Base-by-base conservation (phyloP, 192 early-diverging fungal genomes). In the Coemansia sp. region DNA sequence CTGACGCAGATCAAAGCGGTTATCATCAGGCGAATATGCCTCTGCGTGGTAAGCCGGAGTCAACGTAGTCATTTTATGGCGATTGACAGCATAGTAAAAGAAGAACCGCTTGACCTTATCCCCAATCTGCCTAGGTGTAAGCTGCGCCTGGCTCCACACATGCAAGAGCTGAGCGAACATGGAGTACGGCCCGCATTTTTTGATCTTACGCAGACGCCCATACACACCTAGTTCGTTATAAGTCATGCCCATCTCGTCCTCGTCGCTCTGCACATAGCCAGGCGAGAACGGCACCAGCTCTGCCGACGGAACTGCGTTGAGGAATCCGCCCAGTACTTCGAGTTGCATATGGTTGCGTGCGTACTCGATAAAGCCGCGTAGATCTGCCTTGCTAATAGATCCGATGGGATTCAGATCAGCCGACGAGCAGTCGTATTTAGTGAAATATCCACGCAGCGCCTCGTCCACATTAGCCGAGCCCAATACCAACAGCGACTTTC, bases 391-490 rank as follows among this genome's bases (percentile, higher is more conserved):
- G 77, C 90, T 91, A 40, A 97, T 95, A 5, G 90, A 95, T 5
- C 97, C 97, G 69, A 99, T 98, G 5, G 97, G 97, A 67, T 98
- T 98, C 38, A 99, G 84, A 75, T 99, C 97, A 0, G 97, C 97
- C 71, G 92, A 94, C 1, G 95, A 95, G 70, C 97, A 98, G 74
- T 99, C 97, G 77, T 99, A 99, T 71, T 99, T 99, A 49, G 97
- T 99, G 39, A 99, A 89, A 65, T 99, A 99, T 1, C 97, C 97
- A 41, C 97, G 88, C 55, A 99, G 79, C 36, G 92, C 91, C 87
- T 99, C 97, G 78, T 99, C 97, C 0, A 98, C 97, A 69, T 99
- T 99, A n/a, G 96, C 90, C 68, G 93, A 95, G 36, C 95, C 97
- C 64, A 99, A 85, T 0, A 99, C 97, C 43, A 99, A 88, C 65